These are phyloP conservation scores for Schizophyllum amplum DNA, from an alignment of 1,284 basidiomycete species.

Conservation along the genomic window DNA sequence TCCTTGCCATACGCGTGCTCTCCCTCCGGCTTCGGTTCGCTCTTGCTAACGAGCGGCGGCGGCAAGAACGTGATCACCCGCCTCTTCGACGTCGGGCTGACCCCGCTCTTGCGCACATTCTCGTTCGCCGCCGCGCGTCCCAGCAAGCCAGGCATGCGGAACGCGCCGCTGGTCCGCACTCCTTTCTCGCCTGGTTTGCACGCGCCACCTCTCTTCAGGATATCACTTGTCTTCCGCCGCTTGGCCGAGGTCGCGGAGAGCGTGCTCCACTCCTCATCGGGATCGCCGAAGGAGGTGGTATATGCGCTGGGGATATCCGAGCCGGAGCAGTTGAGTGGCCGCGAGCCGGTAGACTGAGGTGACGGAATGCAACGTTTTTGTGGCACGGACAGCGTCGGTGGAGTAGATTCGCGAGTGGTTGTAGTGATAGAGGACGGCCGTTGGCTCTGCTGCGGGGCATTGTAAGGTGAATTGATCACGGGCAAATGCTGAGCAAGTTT, in stretches of 20 bases:
- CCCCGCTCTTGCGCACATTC: conserved; percentile 10
- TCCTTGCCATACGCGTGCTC: conserved; percentile 7
- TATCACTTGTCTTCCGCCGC: conserved; percentile 19
- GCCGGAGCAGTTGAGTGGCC: not conserved
- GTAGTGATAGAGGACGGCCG: not conserved
- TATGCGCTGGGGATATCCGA: conserved; percentile 22
- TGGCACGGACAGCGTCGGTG: not conserved
- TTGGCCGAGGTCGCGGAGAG: conserved; percentile 20
- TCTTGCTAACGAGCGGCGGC: conserved; percentile 25
- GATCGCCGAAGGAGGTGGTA: conserved; percentile 24
- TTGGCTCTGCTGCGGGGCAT: too few relatives aligned
- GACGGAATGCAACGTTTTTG: not conserved
- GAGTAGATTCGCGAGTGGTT: not conserved
- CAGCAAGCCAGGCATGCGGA: conserved; percentile 26
- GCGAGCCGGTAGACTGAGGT: not conserved
- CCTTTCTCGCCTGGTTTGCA: too few relatives aligned
- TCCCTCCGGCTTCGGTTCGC: conserved; percentile 6
- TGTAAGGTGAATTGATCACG: too few relatives aligned
- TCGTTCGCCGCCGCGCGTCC: conserved; percentile 4
- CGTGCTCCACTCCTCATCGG: conserved; percentile 42
- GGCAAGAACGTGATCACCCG: conserved; percentile 40
- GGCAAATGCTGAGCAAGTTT: too few relatives aligned
- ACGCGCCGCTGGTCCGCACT: conserved; percentile 24
- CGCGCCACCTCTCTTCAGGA: conserved; percentile 13
- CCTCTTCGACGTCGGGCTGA: conserved; percentile 18